Evolutionary conservation across 2,329 filamentous ascomycete species (phyloP).

Genomic region (Fusarium beomiforme): DNA sequence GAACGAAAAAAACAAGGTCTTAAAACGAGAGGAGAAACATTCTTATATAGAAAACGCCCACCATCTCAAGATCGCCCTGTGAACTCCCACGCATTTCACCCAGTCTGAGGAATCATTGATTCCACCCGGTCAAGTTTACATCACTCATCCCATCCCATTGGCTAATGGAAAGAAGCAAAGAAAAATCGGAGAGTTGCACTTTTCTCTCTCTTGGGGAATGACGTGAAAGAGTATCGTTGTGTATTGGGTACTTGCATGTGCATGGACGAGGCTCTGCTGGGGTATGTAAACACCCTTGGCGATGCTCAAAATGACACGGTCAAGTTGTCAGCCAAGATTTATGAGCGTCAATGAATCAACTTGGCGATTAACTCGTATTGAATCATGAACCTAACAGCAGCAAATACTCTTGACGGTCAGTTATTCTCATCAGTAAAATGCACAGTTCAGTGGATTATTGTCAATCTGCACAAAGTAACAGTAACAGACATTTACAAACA

Average conservation of each 20-base stretch:
- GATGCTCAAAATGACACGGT: slow-evolving; percentile 10
- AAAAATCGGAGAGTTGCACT: neutral
- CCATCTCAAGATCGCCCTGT: neutral
- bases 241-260: slow-evolving; percentile 20
- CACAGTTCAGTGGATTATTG: neutral
- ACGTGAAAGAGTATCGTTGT: slow-evolving; percentile 15
- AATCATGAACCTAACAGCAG: neutral
- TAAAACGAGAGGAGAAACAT: neutral
- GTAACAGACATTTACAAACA: slow-evolving; percentile 1
- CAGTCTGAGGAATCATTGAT: neutral
- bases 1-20: neutral
- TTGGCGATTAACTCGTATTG: neutral
- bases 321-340: slow-evolving; percentile 13
- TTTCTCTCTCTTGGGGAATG: neutral
- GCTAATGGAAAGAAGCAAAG: neutral
- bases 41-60: slow-evolving; percentile 13
- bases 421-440: neutral
- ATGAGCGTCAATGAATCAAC: neutral
- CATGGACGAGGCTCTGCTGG: slow-evolving; percentile 1
- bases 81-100: neutral
- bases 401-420: neutral
- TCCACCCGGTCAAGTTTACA: neutral
- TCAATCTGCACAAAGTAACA: neutral
- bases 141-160: slow-evolving; percentile 18
- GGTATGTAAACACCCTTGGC: slow-evolving; percentile 9